These are phyloP conservation scores for Colletotrichum sidae DNA, from an alignment of 2,329 filamentous ascomycete genomes.

Conservation along the genomic window DNA sequence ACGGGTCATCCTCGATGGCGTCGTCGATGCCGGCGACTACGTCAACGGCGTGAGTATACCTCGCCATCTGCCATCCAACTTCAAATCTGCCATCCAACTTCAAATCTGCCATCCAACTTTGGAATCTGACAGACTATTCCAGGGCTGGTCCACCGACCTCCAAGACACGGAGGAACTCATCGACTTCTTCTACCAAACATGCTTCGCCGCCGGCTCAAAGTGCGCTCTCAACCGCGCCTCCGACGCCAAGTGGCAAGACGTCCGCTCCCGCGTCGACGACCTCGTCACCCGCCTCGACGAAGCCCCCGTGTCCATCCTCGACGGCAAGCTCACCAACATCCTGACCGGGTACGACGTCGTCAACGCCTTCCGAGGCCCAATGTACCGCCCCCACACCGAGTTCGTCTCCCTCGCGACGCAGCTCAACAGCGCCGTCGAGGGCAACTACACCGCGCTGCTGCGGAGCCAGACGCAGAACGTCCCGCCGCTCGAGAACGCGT, in stretches of 20 bases:
- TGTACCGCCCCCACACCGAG: slow-evolving; percentile 47
- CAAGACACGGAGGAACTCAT: slow-evolving; percentile 51
- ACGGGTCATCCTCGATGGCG: slow-evolving; percentile 55
- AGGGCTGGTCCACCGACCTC: slow-evolving; percentile 51
- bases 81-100: no score
- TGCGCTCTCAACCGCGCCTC: slow-evolving; percentile 45
- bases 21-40: slow-evolving; percentile 53
- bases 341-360: slow-evolving; percentile 49
- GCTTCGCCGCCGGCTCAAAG: slow-evolving; percentile 44
- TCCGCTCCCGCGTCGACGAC: slow-evolving; percentile 47
- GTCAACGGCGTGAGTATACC: slow-evolving; percentile 42
- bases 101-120: no score
- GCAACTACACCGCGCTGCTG: slow-evolving; percentile 42
- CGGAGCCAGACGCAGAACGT: background rate
- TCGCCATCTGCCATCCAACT: no score
- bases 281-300: slow-evolving; percentile 46
- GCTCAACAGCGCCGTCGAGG: slow-evolving; percentile 42
- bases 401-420: slow-evolving; percentile 36
- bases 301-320: slow-evolving; percentile 41
- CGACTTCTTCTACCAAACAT: slow-evolving; percentile 49
- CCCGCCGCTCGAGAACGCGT: slow-evolving; percentile 21
- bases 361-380: slow-evolving; percentile 40
- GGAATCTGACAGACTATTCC: slow-evolving; percentile 12
- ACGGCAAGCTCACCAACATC: slow-evolving; percentile 40
- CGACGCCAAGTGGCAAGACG: slow-evolving; percentile 44